phyloP scores from a whole-genome alignment of 345 rosid genomes.

The Salix brachista region DNA sequence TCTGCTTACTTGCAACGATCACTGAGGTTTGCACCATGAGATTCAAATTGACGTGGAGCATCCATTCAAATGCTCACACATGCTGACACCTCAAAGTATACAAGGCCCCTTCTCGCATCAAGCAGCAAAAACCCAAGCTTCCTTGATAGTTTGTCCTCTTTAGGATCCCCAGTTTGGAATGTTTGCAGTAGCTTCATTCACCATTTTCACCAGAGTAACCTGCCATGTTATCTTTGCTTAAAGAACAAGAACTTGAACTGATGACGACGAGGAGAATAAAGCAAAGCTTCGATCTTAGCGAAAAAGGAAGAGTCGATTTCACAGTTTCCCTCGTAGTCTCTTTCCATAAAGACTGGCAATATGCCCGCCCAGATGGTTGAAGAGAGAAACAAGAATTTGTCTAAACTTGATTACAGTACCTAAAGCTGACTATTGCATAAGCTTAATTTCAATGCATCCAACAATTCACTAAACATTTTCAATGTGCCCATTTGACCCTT shows the following conservation, averaged over 20 bases:
- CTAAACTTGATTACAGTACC: not conserved
- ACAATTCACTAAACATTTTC: not conserved
- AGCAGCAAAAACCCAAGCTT: not conserved
- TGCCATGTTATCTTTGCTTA: constrained; percentile 25
- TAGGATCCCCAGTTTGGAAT: constrained; percentile 73
- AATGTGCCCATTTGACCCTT: not conserved
- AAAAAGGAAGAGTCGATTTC: not conserved
- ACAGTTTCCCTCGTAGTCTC: not conserved
- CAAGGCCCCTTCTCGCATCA: not conserved
- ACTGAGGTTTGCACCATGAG: not conserved
- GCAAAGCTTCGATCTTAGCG: not conserved
- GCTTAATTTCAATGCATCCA: not conserved
- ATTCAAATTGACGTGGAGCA: not conserved
- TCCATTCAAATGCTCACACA: not conserved
- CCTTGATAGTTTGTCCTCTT: not conserved
- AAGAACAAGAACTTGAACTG: not conserved
- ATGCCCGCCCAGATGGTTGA: not conserved
- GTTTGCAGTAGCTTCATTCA: constrained; percentile 85
- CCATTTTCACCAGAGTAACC: constrained; percentile 91
- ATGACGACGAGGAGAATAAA: no score
- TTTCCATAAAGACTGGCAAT: not conserved
- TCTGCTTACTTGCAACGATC: not conserved
- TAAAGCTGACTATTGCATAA: not conserved
- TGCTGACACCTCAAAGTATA: not conserved
- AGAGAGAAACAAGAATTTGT: not conserved